phyloP scores from a whole-genome alignment of 1,284 basidiomycete species.

The Sporisorium scitamineum region DNA sequence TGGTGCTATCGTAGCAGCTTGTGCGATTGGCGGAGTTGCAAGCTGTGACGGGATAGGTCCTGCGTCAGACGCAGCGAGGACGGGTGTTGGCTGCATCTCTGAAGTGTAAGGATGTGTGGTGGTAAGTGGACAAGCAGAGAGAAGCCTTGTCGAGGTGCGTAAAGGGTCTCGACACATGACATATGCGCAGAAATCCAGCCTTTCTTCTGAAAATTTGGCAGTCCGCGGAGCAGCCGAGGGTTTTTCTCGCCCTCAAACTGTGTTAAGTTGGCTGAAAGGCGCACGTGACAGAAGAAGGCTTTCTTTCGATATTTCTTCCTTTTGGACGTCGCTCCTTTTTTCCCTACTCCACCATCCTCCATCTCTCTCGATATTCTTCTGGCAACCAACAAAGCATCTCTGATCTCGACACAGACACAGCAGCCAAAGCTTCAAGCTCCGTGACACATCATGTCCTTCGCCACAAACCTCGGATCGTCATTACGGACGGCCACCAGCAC shows the following conservation, averaged over 20 bases:
- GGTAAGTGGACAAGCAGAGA: background rate
- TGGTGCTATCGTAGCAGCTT: background rate
- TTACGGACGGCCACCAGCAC: conserved; percentile 25
- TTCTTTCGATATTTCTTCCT: conserved; percentile 16
- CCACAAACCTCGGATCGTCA: conserved; percentile 24
- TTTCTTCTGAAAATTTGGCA: conserved; percentile 7
- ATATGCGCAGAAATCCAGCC: background rate
- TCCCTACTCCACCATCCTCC: conserved; percentile 3
- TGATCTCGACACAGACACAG: background rate
- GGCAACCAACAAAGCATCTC: background rate
- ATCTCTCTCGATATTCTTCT: background rate
- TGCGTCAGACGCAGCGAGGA: conserved; percentile 7
- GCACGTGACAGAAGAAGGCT: conserved; percentile 24
- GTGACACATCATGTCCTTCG: conserved; percentile 18
- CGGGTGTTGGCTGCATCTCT: conserved; percentile 32
- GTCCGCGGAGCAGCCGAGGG: conserved; percentile 7
- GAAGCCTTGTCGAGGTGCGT: background rate
- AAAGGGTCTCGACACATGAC: background rate
- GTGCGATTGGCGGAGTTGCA: background rate
- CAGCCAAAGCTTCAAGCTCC: background rate
- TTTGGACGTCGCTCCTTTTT: conserved; percentile 2
- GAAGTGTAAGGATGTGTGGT: background rate
- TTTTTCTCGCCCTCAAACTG: background rate
- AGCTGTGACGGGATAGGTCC: background rate
- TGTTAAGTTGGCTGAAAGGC: background rate